Conservation (phyloP, 1,284 basidiomycete genomes). For the Ustilago trichophora region DNA sequence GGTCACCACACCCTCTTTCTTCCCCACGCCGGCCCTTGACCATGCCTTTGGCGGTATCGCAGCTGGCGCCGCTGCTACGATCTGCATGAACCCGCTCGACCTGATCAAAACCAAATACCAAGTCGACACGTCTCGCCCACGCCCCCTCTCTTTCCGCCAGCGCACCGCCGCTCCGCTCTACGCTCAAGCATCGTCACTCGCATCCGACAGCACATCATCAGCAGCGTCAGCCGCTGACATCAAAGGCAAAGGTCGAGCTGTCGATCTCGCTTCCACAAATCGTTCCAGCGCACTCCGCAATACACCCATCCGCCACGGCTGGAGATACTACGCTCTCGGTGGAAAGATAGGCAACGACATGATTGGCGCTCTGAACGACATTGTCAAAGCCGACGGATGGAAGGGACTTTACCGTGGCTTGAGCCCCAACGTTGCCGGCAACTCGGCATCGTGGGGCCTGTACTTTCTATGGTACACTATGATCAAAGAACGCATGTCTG, state of each 20-base stretch:
- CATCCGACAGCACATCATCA: neutral
- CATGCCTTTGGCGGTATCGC: conserved; percentile 93
- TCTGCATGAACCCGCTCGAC: conserved; percentile 98
- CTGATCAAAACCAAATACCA: conserved; percentile 95
- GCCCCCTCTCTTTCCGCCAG: conserved; percentile 18
- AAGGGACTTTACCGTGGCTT: conserved; percentile 89
- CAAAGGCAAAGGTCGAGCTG: conserved; percentile 34
- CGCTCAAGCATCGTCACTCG: conserved; percentile 8
- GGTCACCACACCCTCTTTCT: conserved; percentile 41
- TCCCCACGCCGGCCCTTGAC: conserved; percentile 71
- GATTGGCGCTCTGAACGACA: conserved; percentile 76
- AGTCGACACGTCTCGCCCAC: conserved; percentile 68
- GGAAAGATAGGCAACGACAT: conserved; percentile 75
- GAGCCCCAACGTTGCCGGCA: conserved; percentile 89
- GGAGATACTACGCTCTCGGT: conserved; percentile 50
- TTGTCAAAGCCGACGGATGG: conserved; percentile 81
- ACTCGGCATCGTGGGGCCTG: conserved; percentile 95
- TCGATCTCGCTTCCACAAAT: neutral
- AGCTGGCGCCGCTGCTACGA: conserved; percentile 88
- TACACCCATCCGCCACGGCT: conserved; percentile 11
- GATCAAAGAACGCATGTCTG: conserved; percentile 75
- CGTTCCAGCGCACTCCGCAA: conserved; percentile 1
- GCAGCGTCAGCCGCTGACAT: neutral
- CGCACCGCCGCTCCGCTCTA: no score
- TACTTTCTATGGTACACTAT: conserved; percentile 99